Evolutionary conservation across 768 basidiomycete species (phyloP), one percentile per base, ranked within the genome.

Genomic region (Lactifluus piperatus): DNA sequence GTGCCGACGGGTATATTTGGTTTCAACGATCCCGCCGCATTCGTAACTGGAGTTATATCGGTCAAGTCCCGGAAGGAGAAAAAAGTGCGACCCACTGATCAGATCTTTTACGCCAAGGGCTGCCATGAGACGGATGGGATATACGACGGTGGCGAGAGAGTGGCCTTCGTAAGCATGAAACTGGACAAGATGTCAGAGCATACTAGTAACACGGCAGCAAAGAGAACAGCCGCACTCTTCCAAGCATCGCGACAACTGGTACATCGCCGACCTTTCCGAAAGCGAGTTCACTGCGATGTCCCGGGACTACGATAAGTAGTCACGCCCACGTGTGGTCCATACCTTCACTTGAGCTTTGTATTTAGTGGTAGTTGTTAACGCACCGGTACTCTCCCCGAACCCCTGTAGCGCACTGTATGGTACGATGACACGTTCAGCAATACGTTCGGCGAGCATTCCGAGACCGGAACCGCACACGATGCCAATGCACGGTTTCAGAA

Each of bases 121-220:
- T 45, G 88, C 84, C 83, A 94, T 85, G 32, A 87, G 75, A 54
- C 89, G 79, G 56, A 94, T 82, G 11, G 91, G 90, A 67, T 86
- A 91, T 18, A 85, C 81, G 16, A 91, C 85, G 5, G 81, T 80
- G 7, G 79, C 70, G 43, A 91, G 74, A 26, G 76, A 70, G 66
- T 92, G 84, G 2, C 93, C 93, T 72, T 95, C 92, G 64, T 94
- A 95, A 1, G 82, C 77, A 70, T 92, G 91, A 66, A 92, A 88
- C 89, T 91, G 64, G 54, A 20, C 54, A 57, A 8, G 53, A 44
- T 27, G 37, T 56, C 37, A 47, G 34, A 10, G 20, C 36, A 24
- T n/a, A n/a, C n/a, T n/a, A n/a, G n/a, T n/a, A 9, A 47, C 27
- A 4, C 16, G 5, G 29, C 6, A 11, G 10, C 27, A 18, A 18